Conservation (phyloP, 208 protist species). For the Sergeia podlipaevii region DNA sequence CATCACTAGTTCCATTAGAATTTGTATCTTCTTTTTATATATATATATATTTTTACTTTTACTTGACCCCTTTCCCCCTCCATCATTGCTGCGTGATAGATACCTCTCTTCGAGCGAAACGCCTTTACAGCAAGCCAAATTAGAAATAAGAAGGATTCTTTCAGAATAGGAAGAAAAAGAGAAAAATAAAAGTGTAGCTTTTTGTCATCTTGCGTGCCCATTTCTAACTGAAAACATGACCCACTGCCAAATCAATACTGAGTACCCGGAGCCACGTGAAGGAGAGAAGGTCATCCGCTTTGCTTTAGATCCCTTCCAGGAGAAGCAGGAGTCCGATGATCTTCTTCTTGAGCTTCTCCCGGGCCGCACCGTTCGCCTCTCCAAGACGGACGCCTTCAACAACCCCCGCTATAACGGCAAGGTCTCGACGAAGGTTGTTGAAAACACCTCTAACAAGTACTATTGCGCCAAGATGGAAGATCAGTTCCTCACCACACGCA, state of each 20-base stretch:
- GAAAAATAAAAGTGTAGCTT: constrained; percentile 3
- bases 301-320: constrained; percentile 35
- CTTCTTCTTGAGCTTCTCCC: constrained; percentile 57
- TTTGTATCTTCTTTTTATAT: no score
- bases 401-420: constrained; percentile 20
- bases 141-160: no score
- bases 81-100: no score
- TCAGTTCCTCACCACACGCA: constrained; percentile 15
- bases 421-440: constrained; percentile 18
- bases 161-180: background rate
- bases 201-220: no score
- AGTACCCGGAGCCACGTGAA: constrained; percentile 30
- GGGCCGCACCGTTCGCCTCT: constrained; percentile 27
- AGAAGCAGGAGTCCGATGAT: constrained; percentile 23
- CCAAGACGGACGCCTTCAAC: constrained; percentile 18
- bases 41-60: no score
- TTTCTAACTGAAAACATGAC: constrained; percentile 26
- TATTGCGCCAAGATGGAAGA: constrained; percentile 38
- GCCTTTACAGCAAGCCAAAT: no score
- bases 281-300: constrained; percentile 49
- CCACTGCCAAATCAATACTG: constrained; percentile 22
- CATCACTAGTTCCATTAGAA: no score
- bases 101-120: no score
- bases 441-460: constrained; percentile 24
- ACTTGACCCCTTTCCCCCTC: no score